Evolutionary conservation across 352 stramenopile genomes (phyloP), one percentile per base, ranked within the genome.

Genomic region (Phytophthora agathidicida): DNA sequence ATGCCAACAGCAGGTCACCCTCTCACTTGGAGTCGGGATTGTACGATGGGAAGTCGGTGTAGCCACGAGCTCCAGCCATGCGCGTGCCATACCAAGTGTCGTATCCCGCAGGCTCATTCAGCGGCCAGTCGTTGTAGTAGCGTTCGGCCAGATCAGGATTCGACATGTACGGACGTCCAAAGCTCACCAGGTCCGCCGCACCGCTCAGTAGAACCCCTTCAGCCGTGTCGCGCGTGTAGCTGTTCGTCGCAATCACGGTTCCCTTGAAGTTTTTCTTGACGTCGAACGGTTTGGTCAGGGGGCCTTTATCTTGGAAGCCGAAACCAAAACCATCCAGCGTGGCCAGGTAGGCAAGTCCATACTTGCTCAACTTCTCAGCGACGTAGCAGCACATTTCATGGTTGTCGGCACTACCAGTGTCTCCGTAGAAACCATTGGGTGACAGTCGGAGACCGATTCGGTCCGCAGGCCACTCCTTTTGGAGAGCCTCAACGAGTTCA

Each of bases 401-500:
- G 58, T 80, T 79, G 59, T 86, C 77, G 3, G 43, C 37, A 24
- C 60, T 71, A 11, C 57, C 60, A 16, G 71, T 73, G 38, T 68
- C 61, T 7, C 73, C 49, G 39, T 62, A 71, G 16, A 56, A 55
- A 4, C 55, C 50, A 17, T 70, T 72, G 7, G 69, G 65, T 1
- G 60, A 78, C 23, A 78, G 43, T 49, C 65, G 49, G 35, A 75
- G 26, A 16, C 39, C 75, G 5, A 79, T 63, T 11, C 60, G 55
- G 11, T 65, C 51, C 0, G 45, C 44, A 27, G 57, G 64, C 50
- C 46, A 65, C 13, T 54, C 72, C 7, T 68, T 68, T 41, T 65
- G 73, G 2, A 91, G 27, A 1, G 60, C 71, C 55, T 91, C 68
- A 51, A 96, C 23, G 27, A 89, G 52, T 52, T 94, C 77, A 1